Conservation (phyloP, 768 basidiomycete species). For the Lentinus brumalis region DNA sequence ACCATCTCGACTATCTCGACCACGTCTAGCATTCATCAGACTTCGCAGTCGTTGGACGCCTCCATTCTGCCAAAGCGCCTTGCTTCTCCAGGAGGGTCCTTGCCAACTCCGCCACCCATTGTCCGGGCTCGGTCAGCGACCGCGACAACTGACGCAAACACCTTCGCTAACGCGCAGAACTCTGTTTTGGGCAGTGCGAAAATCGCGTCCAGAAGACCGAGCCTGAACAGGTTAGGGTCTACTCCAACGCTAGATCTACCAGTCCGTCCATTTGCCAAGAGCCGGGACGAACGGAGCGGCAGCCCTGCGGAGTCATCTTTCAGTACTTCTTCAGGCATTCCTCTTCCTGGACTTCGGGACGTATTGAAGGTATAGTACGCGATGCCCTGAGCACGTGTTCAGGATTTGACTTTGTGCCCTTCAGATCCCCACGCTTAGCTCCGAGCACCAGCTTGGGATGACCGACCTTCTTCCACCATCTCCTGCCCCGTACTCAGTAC, state of each 20-base stretch:
- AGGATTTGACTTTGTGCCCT: background rate
- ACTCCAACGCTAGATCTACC: constrained; percentile 59
- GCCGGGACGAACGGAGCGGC: constrained; percentile 48
- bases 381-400: background rate
- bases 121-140: constrained; percentile 39
- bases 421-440: constrained; percentile 67
- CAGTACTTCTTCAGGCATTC: constrained; percentile 11
- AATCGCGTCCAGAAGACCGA: constrained; percentile 31
- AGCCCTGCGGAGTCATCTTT: constrained; percentile 39
- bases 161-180: constrained; percentile 6
- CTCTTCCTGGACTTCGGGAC: constrained; percentile 65
- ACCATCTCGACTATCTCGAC: constrained; percentile 30
- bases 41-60: constrained; percentile 58
- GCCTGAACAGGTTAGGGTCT: constrained; percentile 51
- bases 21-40: constrained; percentile 46
- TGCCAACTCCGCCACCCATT: constrained; percentile 32
- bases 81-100: constrained; percentile 32
- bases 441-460: constrained; percentile 70
- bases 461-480: constrained; percentile 75
- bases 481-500: constrained; percentile 43
- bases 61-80: constrained; percentile 30
- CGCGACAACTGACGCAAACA: constrained; percentile 21
- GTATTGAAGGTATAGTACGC: constrained; percentile 59
- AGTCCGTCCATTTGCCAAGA: constrained; percentile 45
- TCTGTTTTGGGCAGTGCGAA: constrained; percentile 18